Percentiles rank a stretch among this genome's conserved stretches.
Conservation (phyloP, 2,329 filamentous ascomycete species). For the Ciborinia camelliae region DNA sequence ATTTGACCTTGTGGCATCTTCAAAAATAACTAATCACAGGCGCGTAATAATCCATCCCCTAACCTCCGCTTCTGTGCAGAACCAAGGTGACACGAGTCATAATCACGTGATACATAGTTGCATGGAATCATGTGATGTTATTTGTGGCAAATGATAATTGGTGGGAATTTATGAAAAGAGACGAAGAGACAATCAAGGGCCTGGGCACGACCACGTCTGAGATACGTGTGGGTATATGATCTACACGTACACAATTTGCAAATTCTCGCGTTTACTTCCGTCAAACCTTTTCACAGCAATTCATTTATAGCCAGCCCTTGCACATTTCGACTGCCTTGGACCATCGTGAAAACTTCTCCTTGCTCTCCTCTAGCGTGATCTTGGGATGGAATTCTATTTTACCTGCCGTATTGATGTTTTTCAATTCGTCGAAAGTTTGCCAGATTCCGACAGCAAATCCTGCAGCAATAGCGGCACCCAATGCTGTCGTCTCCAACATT, state of each 20-base stretch:
- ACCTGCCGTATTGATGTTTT: conserved; percentile 67
- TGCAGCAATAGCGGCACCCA: conserved; percentile 78
- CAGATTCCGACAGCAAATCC: conserved; percentile 74
- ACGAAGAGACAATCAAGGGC: neutral
- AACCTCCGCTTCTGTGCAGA: too few relatives aligned
- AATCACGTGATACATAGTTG: neutral
- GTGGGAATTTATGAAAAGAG: neutral
- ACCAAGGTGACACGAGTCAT: neutral
- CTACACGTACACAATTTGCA: neutral
- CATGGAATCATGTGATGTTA: neutral
- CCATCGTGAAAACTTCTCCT: conserved; percentile 50
- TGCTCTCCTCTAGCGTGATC: conserved; percentile 46
- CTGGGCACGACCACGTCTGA: too few relatives aligned
- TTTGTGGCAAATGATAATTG: neutral
- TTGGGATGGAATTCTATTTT: conserved; percentile 67
- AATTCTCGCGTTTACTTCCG: neutral
- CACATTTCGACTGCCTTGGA: conserved; percentile 56
- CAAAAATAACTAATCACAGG: too few relatives aligned
- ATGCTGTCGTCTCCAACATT: conserved; percentile 80
- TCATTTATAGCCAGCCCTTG: conserved; percentile 26
- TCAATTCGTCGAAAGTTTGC: conserved; percentile 70
- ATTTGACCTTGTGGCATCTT: too few relatives aligned
- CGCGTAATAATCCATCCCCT: too few relatives aligned
- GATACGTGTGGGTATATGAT: neutral
- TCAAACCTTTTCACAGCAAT: neutral